Conservation (phyloP, 805 yeast genomes). For the Metschnikowia vanudenii region DNA sequence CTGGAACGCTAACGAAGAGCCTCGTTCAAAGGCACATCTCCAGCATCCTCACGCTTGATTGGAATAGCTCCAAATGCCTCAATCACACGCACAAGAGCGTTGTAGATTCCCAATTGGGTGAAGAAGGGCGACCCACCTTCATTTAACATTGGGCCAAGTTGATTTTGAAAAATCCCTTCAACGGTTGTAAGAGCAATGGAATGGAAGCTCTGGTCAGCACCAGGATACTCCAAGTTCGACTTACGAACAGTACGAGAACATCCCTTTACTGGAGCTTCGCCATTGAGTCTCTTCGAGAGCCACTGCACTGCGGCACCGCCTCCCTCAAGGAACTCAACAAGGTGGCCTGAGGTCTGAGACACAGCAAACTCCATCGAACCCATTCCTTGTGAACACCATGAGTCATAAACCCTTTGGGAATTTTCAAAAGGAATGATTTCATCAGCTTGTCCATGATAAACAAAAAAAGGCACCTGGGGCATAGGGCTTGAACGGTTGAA, state of each 20-base stretch:
- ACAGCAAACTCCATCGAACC: constrained; percentile 29
- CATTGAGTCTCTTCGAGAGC: constrained; percentile 14
- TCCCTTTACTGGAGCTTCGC: constrained; percentile 14
- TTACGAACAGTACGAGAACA: constrained; percentile 10
- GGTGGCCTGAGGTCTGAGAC: constrained; percentile 26
- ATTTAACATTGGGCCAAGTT: constrained; percentile 7
- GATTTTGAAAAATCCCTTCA: neutral
- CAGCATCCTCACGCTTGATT: constrained; percentile 1
- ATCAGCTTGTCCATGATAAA: constrained; percentile 25
- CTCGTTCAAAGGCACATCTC: neutral
- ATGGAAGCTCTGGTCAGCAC: constrained; percentile 10
- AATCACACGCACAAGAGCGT: constrained; percentile 1
- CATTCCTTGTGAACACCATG: constrained; percentile 31
- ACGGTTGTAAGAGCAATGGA: constrained; percentile 3
- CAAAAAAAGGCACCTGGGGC: constrained; percentile 28
- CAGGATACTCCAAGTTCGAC: constrained; percentile 16
- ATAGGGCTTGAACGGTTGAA: constrained; percentile 8
- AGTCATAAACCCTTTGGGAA: constrained; percentile 23
- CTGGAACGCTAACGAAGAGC: neutral
- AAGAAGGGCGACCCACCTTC: constrained; percentile 1
- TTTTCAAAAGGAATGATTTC: constrained; percentile 23
- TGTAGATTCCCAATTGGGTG: neutral
- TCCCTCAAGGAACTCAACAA: constrained; percentile 21
- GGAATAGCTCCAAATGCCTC: constrained; percentile 9
- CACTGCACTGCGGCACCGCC: constrained; percentile 13